Evolutionary conservation across 2,329 filamentous ascomycete genomes (phyloP).

Genomic region (Monilinia aucupariae): DNA sequence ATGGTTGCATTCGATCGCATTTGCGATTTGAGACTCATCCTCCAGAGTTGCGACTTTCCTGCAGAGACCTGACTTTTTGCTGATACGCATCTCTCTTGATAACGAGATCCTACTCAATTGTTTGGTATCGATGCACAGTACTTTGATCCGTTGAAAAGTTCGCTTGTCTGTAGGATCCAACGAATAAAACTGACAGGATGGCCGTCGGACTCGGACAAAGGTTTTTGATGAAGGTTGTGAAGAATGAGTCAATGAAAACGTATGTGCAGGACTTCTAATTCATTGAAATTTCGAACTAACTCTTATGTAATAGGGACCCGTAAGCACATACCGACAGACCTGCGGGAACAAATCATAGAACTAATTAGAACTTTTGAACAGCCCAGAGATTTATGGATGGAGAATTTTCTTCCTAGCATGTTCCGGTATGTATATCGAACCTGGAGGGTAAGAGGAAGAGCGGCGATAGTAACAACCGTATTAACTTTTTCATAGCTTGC

Average conservation of each 20-base stretch:
- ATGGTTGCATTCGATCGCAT: background rate
- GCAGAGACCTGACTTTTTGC: background rate
- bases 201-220: background rate
- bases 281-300: background rate
- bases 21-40: background rate
- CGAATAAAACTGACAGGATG: background rate
- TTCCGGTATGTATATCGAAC: constrained; percentile 28
- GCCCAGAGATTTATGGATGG: constrained; percentile 44
- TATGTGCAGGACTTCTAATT: constrained; percentile 14
- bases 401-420: constrained; percentile 56
- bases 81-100: background rate
- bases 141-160: background rate
- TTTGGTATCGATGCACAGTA: background rate
- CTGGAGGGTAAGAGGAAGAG: background rate
- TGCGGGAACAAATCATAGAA: too few relatives aligned
- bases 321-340: background rate
- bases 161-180: background rate
- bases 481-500: constrained; percentile 41
- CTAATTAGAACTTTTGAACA: constrained; percentile 18
- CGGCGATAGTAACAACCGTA: background rate
- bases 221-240: constrained; percentile 25
- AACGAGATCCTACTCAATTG: background rate
- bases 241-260: constrained; percentile 65
- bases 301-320: constrained; percentile 6
- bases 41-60: background rate